Percentiles rank a stretch among this genome's conserved stretches.
These are phyloP conservation scores for Colletotrichum salicis DNA, from an alignment of 2,329 filamentous ascomycete species.

Conservation along the genomic window DNA sequence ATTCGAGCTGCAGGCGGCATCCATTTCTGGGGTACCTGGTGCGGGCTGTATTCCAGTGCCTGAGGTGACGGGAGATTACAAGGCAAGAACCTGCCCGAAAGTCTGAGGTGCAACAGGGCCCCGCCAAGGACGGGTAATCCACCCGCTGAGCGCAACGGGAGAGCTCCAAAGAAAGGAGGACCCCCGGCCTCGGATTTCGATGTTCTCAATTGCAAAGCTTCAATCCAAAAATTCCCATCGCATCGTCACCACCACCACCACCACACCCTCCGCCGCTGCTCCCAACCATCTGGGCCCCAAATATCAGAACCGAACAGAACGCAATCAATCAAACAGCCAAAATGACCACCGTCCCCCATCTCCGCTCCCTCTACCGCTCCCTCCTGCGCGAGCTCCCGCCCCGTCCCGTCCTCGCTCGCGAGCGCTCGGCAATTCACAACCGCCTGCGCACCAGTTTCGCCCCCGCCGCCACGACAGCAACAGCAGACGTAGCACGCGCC, in stretches of 20 bases:
- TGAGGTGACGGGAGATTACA: not conserved
- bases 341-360: conserved; percentile 48
- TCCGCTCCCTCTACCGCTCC: conserved; percentile 86
- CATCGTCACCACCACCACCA: not conserved
- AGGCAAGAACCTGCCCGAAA: not conserved
- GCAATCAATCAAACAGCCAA: not conserved
- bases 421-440: conserved; percentile 75
- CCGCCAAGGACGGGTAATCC: not conserved
- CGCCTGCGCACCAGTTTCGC: conserved; percentile 74
- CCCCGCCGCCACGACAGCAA: conserved; percentile 40
- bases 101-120: not conserved
- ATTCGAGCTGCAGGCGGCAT: not conserved
- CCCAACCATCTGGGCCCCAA: not conserved
- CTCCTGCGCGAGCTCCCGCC: conserved; percentile 90
- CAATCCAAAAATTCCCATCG: not conserved
- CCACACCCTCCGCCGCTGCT: not conserved
- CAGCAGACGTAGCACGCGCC: conserved; percentile 40
- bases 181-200: not conserved
- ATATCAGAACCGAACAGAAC: not conserved
- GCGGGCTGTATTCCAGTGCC: not conserved
- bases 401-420: conserved; percentile 64
- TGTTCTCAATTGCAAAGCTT: not conserved
- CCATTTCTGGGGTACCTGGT: no score
- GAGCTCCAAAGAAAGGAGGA: not conserved
- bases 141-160: not conserved